These are phyloP conservation scores for Cicer judaicum DNA, from an alignment of 306 rosid species.

Conservation along the genomic window DNA sequence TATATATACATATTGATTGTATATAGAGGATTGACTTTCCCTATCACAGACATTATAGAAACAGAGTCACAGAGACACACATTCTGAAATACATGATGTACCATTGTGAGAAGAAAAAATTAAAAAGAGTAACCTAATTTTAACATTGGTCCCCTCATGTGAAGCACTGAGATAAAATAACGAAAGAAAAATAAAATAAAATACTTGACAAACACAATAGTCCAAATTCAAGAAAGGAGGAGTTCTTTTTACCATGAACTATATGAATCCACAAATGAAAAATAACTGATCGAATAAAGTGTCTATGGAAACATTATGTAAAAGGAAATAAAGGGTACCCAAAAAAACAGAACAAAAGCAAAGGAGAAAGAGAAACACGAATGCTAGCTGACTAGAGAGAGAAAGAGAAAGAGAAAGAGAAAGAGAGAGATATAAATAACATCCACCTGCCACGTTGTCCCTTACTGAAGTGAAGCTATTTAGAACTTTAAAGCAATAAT, in stretches of 20 bases:
- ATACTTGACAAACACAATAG: constrained; percentile 51
- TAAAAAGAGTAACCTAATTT: constrained; percentile 41
- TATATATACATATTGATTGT: constrained; percentile 42
- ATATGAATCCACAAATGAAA: constrained; percentile 51
- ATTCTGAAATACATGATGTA: constrained; percentile 40
- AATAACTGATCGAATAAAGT: constrained; percentile 53
- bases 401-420: constrained; percentile 19
- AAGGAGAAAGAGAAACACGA: constrained; percentile 42
- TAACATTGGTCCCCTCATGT: constrained; percentile 57
- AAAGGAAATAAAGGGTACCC: constrained; percentile 50
- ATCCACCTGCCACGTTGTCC: constrained; percentile 51
- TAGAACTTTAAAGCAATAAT: constrained; percentile 54
- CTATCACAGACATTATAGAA: constrained; percentile 9
- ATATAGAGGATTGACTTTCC: constrained; percentile 49
- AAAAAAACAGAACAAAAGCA: constrained; percentile 48
- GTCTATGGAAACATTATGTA: constrained; percentile 46
- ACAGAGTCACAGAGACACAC: constrained; percentile 47
- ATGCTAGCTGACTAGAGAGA: constrained; percentile 50
- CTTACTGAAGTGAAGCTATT: constrained; percentile 28
- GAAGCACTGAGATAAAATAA: constrained; percentile 51
- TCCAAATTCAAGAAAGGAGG: constrained; percentile 50
- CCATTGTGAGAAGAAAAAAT: constrained; percentile 37
- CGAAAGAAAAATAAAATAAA: constrained; percentile 6
- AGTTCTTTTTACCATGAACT: constrained; percentile 51
- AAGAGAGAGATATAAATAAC: constrained; percentile 1